phyloP scores from a whole-genome alignment of 352 stramenopile genomes.

The Phytophthora capsici region DNA sequence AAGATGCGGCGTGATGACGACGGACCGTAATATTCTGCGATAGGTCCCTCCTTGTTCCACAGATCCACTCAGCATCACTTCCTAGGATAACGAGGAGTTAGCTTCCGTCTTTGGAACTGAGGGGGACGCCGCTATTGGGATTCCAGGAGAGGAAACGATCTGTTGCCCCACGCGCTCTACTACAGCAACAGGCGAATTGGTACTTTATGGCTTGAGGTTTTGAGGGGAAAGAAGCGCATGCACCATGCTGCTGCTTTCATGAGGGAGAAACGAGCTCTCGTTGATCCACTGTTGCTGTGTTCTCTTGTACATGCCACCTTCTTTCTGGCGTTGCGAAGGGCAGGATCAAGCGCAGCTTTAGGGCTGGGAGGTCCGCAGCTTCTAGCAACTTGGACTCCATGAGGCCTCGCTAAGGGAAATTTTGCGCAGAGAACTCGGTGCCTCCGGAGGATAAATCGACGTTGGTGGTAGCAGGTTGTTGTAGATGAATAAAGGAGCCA shows the following conservation, averaged over 20 bases:
- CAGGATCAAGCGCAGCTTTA: slow-evolving; percentile 25
- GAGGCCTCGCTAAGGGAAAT: slow-evolving; percentile 26
- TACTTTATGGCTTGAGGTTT: slow-evolving; percentile 26
- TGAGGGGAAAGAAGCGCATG: slow-evolving; percentile 50
- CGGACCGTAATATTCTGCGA: slow-evolving; percentile 7
- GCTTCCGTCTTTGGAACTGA: slow-evolving; percentile 19
- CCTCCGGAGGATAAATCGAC: not conserved
- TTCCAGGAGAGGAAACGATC: not conserved
- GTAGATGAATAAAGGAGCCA: slow-evolving; percentile 98
- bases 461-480: slow-evolving; percentile 7
- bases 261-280: slow-evolving; percentile 23
- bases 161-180: slow-evolving; percentile 12
- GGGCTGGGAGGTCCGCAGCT: slow-evolving; percentile 18
- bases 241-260: slow-evolving; percentile 40
- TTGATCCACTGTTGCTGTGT: slow-evolving; percentile 28
- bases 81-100: slow-evolving; percentile 21
- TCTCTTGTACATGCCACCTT: slow-evolving; percentile 22
- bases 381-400: slow-evolving; percentile 28
- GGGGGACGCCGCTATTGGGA: slow-evolving; percentile 16
- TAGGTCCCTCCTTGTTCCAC: slow-evolving; percentile 24
- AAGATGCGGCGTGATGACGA: slow-evolving; percentile 9
- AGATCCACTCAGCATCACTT: slow-evolving; percentile 32
- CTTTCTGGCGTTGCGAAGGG: slow-evolving; percentile 29
- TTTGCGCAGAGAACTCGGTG: slow-evolving; percentile 19
- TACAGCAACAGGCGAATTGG: not conserved